phyloP scores from a whole-genome alignment of 2,329 filamentous ascomycete species.

The Huntiella moniliformis region DNA sequence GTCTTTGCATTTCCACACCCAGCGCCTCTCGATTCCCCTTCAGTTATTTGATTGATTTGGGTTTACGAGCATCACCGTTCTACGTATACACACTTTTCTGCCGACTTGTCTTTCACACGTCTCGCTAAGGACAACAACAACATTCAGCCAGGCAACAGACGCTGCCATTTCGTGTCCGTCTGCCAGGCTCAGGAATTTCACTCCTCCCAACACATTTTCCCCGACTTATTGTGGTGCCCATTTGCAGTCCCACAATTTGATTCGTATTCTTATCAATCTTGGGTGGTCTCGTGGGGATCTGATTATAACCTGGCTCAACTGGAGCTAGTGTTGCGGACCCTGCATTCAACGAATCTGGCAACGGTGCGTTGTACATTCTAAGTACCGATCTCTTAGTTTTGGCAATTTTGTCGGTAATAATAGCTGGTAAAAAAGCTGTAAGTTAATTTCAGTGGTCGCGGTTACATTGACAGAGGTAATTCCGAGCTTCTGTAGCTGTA shows the following conservation, averaged over 20 bases:
- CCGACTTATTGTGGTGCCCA: no score
- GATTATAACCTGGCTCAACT: conserved; percentile 3
- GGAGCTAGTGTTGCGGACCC: no score
- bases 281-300: conserved; percentile 6
- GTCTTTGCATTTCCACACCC: conserved; percentile 7
- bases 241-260: not conserved
- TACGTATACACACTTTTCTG: no score
- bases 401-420: not conserved
- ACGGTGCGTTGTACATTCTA: conserved; percentile 1
- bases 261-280: conserved; percentile 10
- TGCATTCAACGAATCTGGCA: not conserved
- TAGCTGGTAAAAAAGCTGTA: not conserved
- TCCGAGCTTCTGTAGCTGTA: not conserved
- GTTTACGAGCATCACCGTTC: not conserved
- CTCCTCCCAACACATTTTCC: no score
- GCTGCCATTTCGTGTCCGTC: no score
- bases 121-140: no score
- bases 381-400: not conserved
- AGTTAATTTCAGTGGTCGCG: no score
- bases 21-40: conserved; percentile 9
- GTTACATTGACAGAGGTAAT: not conserved
- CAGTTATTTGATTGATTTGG: conserved; percentile 11
- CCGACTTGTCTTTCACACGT: no score
- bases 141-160: no score
- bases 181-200: no score